These are phyloP conservation scores for Arctostaphylos glauca DNA, from an alignment of 148 eudicot species.

Conservation along the genomic window DNA sequence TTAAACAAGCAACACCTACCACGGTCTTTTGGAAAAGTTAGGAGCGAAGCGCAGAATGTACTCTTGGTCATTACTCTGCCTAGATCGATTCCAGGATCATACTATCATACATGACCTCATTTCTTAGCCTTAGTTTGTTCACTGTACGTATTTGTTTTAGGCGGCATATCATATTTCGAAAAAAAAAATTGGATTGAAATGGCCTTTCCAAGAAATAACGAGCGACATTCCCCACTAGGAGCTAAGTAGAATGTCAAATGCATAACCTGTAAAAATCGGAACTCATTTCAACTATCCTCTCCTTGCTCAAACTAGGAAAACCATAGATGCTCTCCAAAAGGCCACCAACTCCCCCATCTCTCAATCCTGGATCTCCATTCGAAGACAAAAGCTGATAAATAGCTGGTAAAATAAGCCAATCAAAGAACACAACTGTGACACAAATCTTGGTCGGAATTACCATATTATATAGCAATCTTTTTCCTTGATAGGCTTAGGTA, in stretches of 20 bases:
- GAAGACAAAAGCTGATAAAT: background rate
- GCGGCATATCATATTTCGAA: background rate
- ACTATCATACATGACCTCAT: background rate
- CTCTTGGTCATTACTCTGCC: background rate
- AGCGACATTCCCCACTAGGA: background rate
- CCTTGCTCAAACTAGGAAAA: background rate
- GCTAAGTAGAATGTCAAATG: background rate
- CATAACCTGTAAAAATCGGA: background rate
- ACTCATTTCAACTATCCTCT: background rate
- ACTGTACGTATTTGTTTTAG: background rate
- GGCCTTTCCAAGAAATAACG: background rate
- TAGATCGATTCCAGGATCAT: background rate
- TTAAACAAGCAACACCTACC: background rate
- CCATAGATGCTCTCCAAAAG: background rate
- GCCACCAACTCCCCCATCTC: background rate
- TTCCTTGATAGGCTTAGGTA: too few relatives aligned
- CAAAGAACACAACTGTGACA: background rate
- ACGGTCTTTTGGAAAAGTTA: background rate
- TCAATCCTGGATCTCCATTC: background rate
- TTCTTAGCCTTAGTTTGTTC: background rate
- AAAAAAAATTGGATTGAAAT: background rate
- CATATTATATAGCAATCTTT: background rate
- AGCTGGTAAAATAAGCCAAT: background rate
- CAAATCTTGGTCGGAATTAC: background rate
- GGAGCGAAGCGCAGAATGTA: conserved; percentile 1